Base-by-base conservation (phyloP, 2,329 filamentous ascomycete species). In the Fusarium sp. region DNA sequence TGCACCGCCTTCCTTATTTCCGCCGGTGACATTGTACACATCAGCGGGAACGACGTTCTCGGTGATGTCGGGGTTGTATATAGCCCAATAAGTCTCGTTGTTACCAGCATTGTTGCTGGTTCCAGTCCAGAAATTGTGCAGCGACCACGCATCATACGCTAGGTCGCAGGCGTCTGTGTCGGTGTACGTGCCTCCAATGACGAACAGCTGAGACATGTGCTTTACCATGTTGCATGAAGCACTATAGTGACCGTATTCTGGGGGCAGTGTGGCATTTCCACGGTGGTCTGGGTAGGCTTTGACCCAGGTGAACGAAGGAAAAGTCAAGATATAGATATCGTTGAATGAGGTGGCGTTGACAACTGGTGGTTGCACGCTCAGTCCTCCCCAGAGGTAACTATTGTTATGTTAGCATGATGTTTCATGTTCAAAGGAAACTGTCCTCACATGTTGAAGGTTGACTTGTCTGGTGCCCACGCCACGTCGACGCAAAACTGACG, bases 111-210 rank as follows among this genome's bases (percentile, higher is more conserved):
- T 48, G 4, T 48, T 28, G 7, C 6, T 21, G 3, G 57, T 58
- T 13, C 53, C 53, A 2, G 42, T 28, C 53, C 54, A 60, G 10
- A 60, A 60, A n/a, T 58, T 60, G 21, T 60, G 57, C 18, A 60
- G 41, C 18, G 32, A 9, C 53, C 21, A 60, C 3, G 42, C 53
- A 4, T 34, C 27, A 2, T 37, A n/a, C 11, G 53, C 42, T 2
- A 20, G 14, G n/a, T 60, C 57, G 4, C 42, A 60, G 0, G 25
- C 42, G 7, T 60, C 34, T 7, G 32, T 60, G 14, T 60, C 42
- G 9, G 53, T 58, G 7, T 49, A 59, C 3, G 42, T 60, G 14
- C 57, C 53, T 5, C 57, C 32, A 2, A 60, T 48, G n/a, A 60
- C 32, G 0, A 60, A 48, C 2, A 60, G 34, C 5, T 48, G 57